Evolutionary conservation across 1,284 basidiomycete genomes (phyloP).

Genomic region (Ganoderma multipileum): DNA sequence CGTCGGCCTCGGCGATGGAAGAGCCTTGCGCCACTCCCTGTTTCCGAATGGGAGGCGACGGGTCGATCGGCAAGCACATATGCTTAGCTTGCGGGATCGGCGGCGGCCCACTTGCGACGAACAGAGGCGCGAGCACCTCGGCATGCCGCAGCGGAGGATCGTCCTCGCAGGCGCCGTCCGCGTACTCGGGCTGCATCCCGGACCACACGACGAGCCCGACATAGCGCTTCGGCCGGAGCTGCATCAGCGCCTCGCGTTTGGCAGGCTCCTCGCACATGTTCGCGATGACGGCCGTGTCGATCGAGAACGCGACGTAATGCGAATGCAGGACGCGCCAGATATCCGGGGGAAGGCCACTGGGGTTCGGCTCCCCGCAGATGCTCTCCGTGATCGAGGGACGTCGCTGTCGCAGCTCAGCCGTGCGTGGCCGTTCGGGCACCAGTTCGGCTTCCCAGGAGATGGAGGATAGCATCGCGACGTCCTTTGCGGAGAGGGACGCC

Average conservation of each 20-base stretch:
- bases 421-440: conserved; percentile 25
- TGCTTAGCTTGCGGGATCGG: not conserved
- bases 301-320: conserved; percentile 33
- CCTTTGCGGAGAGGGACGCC: conserved; percentile 24
- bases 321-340: conserved; percentile 30
- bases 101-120: conserved; percentile 20
- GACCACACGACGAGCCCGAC: conserved; percentile 35
- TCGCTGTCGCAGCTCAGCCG: conserved; percentile 22
- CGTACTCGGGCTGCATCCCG: conserved; percentile 1
- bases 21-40: not conserved
- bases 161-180: conserved; percentile 8
- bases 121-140: conserved; percentile 31
- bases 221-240: conserved; percentile 27
- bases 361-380: conserved; percentile 3
- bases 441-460: conserved; percentile 22
- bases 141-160: conserved; percentile 11
- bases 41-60: not conserved
- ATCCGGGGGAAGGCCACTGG: conserved; percentile 12
- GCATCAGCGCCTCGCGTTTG: conserved; percentile 20
- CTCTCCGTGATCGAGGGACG: conserved; percentile 21
- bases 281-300: conserved; percentile 20
- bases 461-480: conserved; percentile 27
- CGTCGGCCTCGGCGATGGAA: not conserved
- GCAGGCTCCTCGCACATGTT: conserved; percentile 11
- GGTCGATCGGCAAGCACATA: conserved; percentile 6